Evolutionary conservation across 257 asterid genomes (phyloP).

Genomic region (Ballota nigra): DNA sequence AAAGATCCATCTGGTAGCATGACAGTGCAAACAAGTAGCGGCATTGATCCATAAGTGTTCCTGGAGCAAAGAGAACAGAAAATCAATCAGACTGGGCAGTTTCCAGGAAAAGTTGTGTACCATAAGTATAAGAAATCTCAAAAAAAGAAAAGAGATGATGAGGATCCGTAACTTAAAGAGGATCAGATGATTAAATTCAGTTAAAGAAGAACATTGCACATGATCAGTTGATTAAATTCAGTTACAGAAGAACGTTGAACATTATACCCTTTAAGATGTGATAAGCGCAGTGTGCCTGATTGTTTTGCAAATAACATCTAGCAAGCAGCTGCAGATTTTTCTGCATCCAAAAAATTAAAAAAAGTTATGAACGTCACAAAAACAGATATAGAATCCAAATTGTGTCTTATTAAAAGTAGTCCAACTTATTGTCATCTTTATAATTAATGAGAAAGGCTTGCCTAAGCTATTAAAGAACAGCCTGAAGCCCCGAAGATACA

Average conservation of each 20-base stretch:
- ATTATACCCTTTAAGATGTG: conserved; percentile 76
- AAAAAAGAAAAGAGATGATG: conserved; percentile 5
- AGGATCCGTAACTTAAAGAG: background rate
- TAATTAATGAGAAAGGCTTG: background rate
- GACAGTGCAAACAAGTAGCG: conserved; percentile 97
- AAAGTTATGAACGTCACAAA: conserved; percentile 12
- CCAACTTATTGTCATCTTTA: background rate
- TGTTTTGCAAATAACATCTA: conserved; percentile 81
- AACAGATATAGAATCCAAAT: conserved; percentile 3
- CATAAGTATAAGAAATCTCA: background rate
- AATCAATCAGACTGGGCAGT: conserved; percentile 18
- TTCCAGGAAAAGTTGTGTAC: conserved; percentile 5
- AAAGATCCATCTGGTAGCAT: conserved; percentile 93
- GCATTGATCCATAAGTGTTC: conserved; percentile 68
- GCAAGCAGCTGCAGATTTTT: conserved; percentile 84
- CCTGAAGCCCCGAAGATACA: background rate
- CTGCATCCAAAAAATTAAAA: conserved; percentile 51
- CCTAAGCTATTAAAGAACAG: conserved; percentile 6
- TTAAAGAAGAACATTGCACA: background rate
- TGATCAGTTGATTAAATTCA: background rate
- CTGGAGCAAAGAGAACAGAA: conserved; percentile 42
- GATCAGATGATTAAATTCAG: background rate
- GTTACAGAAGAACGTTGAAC: background rate
- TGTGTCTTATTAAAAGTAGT: background rate
- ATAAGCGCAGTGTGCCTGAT: conserved; percentile 90